Evolutionary conservation across 345 rosid genomes (phyloP), one percentile per base, ranked within the genome.

Genomic region (Rhodomyrtus tomentosa): DNA sequence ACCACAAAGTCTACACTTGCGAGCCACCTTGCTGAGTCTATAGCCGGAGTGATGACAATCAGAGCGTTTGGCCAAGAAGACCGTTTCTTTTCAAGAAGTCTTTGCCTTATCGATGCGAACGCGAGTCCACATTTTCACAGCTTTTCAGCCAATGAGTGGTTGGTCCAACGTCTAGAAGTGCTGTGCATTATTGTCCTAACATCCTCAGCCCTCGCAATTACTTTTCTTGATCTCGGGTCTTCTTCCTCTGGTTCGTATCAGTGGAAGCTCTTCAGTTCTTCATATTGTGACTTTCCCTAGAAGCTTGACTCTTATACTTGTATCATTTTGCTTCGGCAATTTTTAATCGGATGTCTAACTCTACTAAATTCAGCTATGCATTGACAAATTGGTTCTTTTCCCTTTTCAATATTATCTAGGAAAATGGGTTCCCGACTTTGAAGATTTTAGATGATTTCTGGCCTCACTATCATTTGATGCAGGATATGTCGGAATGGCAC

Each of bases 401-500:
- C 74, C 24, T 32, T 21, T 62, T 62, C 12, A 15, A 32, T 16
- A 62, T 62, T 40, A 62, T 62, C 24, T 32, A 36, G 45, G 45
- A 68, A 68, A 16, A 21, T 68, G 76, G 76, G 45, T 36, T 68
- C 36, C 76, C 40, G 10, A 22, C 76, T 36, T 36, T 2, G 24
- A 62, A 68, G 45, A 68, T 16, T 68, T 68, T 68, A 4, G 79
- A 25, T 4, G 45, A 45, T 36, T 42, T 22, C 14, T 8, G 40
- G 25, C 45, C 79, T 68, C 45, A 68, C 25, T 36, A 36, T 68
- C 45, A 36, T 68, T 36, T 36, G 45, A 68, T 68, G 45, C 82
- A 92, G 96, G 96, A 45, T 88, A 89, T 18, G 88, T 91, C 58
- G 96, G 96, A 88, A 92, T 91, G 95, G 93, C 93, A 12, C 82